Conservation (phyloP, 139 green algal genomes). For the Chlorella vulgaris region DNA sequence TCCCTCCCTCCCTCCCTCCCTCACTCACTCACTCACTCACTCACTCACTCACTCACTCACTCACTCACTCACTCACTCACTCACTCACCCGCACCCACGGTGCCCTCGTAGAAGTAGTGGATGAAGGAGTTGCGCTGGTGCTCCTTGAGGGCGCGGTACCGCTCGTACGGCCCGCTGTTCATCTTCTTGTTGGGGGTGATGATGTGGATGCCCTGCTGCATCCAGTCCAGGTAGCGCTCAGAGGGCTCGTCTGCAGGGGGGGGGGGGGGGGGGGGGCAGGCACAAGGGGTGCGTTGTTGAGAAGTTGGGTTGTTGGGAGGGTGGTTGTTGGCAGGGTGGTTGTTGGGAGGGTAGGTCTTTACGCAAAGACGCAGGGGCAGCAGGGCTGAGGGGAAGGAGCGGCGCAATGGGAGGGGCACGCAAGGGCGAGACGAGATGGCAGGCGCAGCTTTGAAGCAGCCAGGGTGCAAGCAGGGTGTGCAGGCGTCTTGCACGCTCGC, state of each 20-base stretch:
- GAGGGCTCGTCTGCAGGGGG: constrained; percentile 57
- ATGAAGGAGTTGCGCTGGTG: constrained; percentile 90
- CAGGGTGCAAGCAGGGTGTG: too few species aligned
- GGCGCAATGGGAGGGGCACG: too few species aligned
- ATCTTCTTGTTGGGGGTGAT: constrained; percentile 99
- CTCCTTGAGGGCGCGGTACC: constrained; percentile 82
- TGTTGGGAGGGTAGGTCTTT: too few species aligned
- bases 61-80: background rate
- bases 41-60: background rate
- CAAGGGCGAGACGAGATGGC: too few species aligned
- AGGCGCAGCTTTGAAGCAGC: too few species aligned
- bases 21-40: background rate
- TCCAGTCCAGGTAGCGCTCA: constrained; percentile 84
- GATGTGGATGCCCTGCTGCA: constrained; percentile 88
- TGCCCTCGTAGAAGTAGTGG: constrained; percentile 97
- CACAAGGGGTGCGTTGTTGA: too few species aligned
- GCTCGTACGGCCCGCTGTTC: constrained; percentile 78
- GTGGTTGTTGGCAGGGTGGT: too few species aligned
- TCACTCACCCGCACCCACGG: constrained; percentile 78
- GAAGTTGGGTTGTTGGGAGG: too few species aligned
- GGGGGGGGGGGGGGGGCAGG: background rate
- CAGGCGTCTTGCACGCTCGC: too few species aligned
- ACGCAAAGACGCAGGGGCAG: too few species aligned
- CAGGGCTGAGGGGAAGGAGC: too few species aligned
- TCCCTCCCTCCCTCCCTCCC: too few species aligned